Conservation (phyloP, 148 eudicot species). For the Heliosperma pusillum region DNA sequence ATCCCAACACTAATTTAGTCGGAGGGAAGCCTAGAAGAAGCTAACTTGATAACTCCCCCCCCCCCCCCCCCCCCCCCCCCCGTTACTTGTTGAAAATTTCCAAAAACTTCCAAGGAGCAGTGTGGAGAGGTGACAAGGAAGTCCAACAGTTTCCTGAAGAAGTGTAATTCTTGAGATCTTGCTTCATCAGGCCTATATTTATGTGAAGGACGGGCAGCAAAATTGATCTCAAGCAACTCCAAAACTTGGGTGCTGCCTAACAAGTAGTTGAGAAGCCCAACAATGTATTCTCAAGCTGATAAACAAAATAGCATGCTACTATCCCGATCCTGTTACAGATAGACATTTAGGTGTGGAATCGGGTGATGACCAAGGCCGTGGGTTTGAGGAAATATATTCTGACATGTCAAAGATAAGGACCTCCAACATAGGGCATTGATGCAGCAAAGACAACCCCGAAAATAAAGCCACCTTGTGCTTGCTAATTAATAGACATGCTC, state of each 20-base stretch:
- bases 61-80: too few species aligned
- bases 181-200: neutral
- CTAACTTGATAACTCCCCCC: too few species aligned
- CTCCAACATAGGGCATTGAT: slow-evolving; percentile 6
- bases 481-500: too few species aligned
- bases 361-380: neutral
- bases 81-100: neutral
- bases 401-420: neutral
- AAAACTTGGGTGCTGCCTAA: neutral
- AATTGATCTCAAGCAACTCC: neutral
- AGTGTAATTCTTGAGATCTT: neutral
- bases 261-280: neutral
- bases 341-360: neutral
- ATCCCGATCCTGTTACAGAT: neutral
- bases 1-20: too few species aligned
- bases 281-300: neutral
- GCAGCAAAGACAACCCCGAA: neutral
- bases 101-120: neutral
- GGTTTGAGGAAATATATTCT: neutral
- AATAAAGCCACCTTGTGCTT: neutral
- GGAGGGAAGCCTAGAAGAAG: too few species aligned
- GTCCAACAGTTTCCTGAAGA: neutral
- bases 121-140: neutral
- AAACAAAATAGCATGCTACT: neutral
- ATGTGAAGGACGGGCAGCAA: neutral